These are phyloP conservation scores for Paraphoma sp. DNA, from an alignment of 2,329 filamentous ascomycete species.

Conservation along the genomic window DNA sequence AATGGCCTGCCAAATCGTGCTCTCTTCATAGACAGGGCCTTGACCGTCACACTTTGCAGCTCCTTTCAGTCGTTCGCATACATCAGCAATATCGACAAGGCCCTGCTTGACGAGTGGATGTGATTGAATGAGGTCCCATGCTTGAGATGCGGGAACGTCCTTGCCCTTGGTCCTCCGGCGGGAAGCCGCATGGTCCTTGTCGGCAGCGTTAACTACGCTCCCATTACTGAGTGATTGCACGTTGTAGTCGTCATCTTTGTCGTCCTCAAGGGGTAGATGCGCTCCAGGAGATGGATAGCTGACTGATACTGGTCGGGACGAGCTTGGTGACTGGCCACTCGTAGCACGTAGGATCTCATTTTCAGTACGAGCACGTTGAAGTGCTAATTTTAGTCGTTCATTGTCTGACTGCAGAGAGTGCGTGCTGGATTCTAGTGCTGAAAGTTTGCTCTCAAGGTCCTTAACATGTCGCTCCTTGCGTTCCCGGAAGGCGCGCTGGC, in stretches of 20 bases:
- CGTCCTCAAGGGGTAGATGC: constrained; percentile 29
- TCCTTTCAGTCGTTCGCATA: constrained; percentile 79
- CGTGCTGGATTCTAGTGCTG: constrained; percentile 75
- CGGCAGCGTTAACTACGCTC: constrained; percentile 39
- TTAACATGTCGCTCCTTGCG: constrained; percentile 94
- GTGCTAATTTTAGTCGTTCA: constrained; percentile 80
- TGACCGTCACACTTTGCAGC: constrained; percentile 83
- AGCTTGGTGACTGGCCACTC: constrained; percentile 56
- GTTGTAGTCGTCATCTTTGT: constrained; percentile 34
- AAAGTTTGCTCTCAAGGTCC: constrained; percentile 87
- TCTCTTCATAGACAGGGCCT: constrained; percentile 84
- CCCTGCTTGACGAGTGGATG: constrained; percentile 80
- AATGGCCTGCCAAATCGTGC: constrained; percentile 75
- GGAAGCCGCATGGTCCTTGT: constrained; percentile 32
- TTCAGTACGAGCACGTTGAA: constrained; percentile 85
- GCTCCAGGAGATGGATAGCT: constrained; percentile 50
- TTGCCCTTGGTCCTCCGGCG: constrained; percentile 26
- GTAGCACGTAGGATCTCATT: constrained; percentile 92
- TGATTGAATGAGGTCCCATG: constrained; percentile 88
- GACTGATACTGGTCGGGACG: constrained; percentile 46
- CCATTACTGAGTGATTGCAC: constrained; percentile 37
- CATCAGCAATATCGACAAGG: constrained; percentile 79
- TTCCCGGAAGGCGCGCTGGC: constrained; percentile 94
- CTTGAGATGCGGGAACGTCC: constrained; percentile 54
- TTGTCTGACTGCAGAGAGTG: constrained; percentile 80